These are phyloP conservation scores for Leishmania gerbilli DNA, from an alignment of 208 protist species.

Conservation along the genomic window DNA sequence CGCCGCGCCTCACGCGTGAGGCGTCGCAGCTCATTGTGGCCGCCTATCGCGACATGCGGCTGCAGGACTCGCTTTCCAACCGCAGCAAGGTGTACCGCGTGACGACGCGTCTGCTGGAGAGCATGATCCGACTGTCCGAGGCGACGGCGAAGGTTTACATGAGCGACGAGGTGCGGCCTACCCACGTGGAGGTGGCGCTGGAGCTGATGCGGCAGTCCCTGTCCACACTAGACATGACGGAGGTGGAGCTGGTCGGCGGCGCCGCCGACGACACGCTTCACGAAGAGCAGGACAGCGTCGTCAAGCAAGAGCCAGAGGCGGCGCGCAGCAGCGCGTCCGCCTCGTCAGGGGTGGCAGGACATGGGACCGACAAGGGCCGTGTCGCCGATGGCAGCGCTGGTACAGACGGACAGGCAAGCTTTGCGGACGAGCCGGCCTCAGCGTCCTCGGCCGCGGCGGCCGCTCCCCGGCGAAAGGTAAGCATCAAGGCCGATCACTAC, in stretches of 20 bases:
- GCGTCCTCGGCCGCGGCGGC: constrained; percentile 1
- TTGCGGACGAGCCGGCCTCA: constrained; percentile 8
- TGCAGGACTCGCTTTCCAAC: constrained; percentile 90
- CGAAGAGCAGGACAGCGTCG: background rate
- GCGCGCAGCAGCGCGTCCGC: constrained; percentile 5
- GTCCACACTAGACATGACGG: constrained; percentile 88
- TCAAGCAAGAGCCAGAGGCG: constrained; percentile 40
- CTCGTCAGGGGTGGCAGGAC: background rate
- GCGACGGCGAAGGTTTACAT: constrained; percentile 96
- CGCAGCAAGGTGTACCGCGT: constrained; percentile 96
- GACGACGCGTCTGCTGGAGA: constrained; percentile 99
- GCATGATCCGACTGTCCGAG: constrained; percentile 98
- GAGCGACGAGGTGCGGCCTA: constrained; percentile 84
- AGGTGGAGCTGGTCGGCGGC: constrained; percentile 78
- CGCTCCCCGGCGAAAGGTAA: constrained; percentile 42
- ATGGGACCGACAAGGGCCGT: constrained; percentile 6
- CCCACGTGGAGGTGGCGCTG: constrained; percentile 84
- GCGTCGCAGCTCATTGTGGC: constrained; percentile 86
- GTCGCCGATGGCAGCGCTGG: constrained; percentile 2
- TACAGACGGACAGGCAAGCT: background rate
- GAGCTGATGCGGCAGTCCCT: constrained; percentile 92
- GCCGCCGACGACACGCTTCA: constrained; percentile 20
- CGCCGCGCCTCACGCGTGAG: constrained; percentile 88
- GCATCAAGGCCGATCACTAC: constrained; percentile 87
- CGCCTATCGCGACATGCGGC: constrained; percentile 93